phyloP scores from a whole-genome alignment of 2,329 filamentous ascomycete species.

The Plectosphaerella plurivora region DNA sequence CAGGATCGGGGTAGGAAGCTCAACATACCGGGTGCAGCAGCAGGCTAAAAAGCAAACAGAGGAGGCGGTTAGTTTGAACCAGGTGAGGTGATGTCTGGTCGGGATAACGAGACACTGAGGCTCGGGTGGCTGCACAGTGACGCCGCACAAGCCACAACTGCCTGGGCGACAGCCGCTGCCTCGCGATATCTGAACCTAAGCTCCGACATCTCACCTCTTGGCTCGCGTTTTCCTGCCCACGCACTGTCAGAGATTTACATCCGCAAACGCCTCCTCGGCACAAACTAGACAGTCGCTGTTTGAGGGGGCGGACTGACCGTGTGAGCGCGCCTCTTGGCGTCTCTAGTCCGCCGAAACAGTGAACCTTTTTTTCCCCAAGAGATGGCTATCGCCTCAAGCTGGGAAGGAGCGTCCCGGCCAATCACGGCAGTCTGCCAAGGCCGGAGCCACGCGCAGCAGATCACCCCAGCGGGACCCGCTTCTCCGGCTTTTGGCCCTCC shows the following conservation, averaged over 20 bases:
- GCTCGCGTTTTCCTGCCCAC: not conserved
- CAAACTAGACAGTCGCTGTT: not conserved
- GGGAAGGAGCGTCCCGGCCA: not conserved
- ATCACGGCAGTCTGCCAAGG: not conserved
- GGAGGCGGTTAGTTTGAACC: not conserved
- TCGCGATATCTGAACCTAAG: not conserved
- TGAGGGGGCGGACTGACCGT: not conserved
- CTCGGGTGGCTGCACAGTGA: not conserved
- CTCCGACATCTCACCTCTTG: not conserved
- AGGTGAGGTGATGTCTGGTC: not conserved
- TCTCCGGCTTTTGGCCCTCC: not conserved
- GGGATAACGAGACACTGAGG: not conserved
- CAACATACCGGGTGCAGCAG: no score
- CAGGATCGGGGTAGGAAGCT: no score
- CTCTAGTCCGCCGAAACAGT: not conserved
- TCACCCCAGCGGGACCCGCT: not conserved
- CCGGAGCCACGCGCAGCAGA: not conserved
- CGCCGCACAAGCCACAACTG: not conserved
- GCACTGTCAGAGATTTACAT: conserved; percentile 5
- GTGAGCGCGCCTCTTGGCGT: not conserved
- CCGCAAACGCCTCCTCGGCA: conserved; percentile 33
- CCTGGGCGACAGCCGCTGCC: no score
- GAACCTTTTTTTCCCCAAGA: not conserved
- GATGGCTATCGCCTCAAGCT: not conserved
- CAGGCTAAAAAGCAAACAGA: not conserved